A percentile compares a stretch with the other conserved stretches of the same genome.
Conservation (phyloP, 2,329 filamentous ascomycete species). For the Trichoderma atrobrunneum region DNA sequence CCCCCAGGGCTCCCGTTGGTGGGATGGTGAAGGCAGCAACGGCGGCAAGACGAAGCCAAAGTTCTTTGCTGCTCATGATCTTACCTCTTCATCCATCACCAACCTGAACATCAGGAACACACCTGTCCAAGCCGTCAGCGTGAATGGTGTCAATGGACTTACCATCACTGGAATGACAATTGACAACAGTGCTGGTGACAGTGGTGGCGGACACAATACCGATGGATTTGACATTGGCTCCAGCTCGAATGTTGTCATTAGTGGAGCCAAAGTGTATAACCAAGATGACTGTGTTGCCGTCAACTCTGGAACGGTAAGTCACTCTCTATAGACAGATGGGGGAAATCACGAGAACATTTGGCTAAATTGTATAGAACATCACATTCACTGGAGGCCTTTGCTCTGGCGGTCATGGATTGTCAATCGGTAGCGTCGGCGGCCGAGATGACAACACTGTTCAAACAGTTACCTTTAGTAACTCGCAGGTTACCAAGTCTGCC, state of each 20-base stretch:
- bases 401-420: slow-evolving; percentile 43
- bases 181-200: slow-evolving; percentile 38
- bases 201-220: slow-evolving; percentile 48
- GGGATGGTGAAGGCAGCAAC: slow-evolving; percentile 59
- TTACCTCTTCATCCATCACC: slow-evolving; percentile 36
- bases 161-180: slow-evolving; percentile 38
- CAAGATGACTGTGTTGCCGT: slow-evolving; percentile 60
- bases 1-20: slow-evolving; percentile 42
- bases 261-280: slow-evolving; percentile 53
- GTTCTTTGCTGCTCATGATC: slow-evolving; percentile 50
- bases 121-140: slow-evolving; percentile 41
- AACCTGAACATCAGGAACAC: slow-evolving; percentile 41
- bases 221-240: slow-evolving; percentile 58
- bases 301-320: slow-evolving; percentile 45
- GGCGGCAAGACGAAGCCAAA: slow-evolving; percentile 63
- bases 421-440: slow-evolving; percentile 44
- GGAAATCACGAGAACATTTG: not conserved
- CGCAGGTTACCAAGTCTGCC: slow-evolving; percentile 47
- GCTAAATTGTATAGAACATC: slow-evolving; percentile 34
- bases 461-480: slow-evolving; percentile 48
- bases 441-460: slow-evolving; percentile 52
- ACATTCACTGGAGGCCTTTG: slow-evolving; percentile 44
- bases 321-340: no score
- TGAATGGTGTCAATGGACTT: slow-evolving; percentile 36
- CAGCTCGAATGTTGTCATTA: slow-evolving; percentile 49